Conservation (phyloP, 1,284 basidiomycete species). For the Pseudozyma flocculosa region DNA sequence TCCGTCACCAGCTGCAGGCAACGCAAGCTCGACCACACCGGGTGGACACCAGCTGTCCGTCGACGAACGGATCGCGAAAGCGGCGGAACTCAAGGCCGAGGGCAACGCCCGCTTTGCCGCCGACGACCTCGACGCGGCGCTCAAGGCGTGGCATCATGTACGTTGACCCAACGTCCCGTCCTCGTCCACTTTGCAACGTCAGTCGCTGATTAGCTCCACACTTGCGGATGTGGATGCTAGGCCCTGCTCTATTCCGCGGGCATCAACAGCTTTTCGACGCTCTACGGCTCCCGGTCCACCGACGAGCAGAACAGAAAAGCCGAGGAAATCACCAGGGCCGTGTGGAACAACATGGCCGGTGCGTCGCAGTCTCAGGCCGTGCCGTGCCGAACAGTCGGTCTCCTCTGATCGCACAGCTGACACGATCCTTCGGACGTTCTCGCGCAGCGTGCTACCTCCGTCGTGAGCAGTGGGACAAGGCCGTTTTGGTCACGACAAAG, state of each 20-base stretch:
- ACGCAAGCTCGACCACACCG: too few species aligned
- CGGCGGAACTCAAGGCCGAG: conserved; percentile 20
- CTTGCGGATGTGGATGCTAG: too few species aligned
- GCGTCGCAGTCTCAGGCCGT: not conserved
- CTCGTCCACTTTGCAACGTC: too few species aligned
- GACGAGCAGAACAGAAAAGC: conserved; percentile 25
- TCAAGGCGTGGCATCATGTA: conserved; percentile 36
- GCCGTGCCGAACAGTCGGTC: too few species aligned
- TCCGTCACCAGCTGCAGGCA: not conserved
- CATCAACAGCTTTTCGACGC: conserved; percentile 34
- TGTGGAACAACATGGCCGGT: conserved; percentile 32
- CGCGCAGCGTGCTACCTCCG: conserved; percentile 23
- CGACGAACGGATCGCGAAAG: conserved; percentile 16
- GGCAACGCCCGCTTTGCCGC: conserved; percentile 25
- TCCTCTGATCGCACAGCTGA: too few species aligned
- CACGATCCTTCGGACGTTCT: not conserved
- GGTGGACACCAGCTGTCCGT: too few species aligned
- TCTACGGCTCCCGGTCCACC: conserved; percentile 26
- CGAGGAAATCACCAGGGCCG: conserved; percentile 18
- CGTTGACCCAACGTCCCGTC: too few species aligned
- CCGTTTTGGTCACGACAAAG: conserved; percentile 22
- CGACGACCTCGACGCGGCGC: conserved; percentile 11
- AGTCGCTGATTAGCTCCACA: too few species aligned
- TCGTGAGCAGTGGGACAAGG: conserved; percentile 28
- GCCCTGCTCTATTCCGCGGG: conserved; percentile 32